Evolutionary conservation across 768 basidiomycete genomes (phyloP), one percentile per base, ranked within the genome.

Genomic region (Tulasnella sp.): DNA sequence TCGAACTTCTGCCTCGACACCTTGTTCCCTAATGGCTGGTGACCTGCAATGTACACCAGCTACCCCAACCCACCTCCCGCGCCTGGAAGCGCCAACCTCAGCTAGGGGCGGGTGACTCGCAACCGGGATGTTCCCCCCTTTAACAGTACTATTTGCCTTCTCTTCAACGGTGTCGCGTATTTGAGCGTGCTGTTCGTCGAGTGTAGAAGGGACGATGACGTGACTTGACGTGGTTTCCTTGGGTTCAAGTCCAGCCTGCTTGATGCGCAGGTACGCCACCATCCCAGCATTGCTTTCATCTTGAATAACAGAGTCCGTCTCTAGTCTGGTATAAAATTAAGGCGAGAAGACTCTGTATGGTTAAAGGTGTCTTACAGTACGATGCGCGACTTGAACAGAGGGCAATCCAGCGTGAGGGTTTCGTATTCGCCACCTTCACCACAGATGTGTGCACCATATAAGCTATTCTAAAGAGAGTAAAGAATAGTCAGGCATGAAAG

Each of bases 351-450:
- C 16, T 75, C 3, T 3, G 9, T 73, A 34, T 31, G 40, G 39
- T 34, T 31, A 36, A 56, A 56, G 42, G 24, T 34, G 48, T 44
- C 92, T 82, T 82, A 95, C 92, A 98, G 84, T 9, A 86, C 84
- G 46, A 99, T 92, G 14, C 89, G 87, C 52, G 89, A 88, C 82
- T 94, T 94, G 89, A 97, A 99, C 18, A 97, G 83, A 0, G 97
- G 94, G 80, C 93, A 94, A 82, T 98, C 94, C 18, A 96, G 86
- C 0, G 97, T 98, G 79, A 99, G 87, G 0, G 93, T 94, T 84
- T 99, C 98, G 85, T 98, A 99, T 86, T 99, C 98, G 2, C 98
- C 98, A 1, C 98, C 98, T 86, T 99, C 98, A 14, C 98, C 98
- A 81, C 97, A 98, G 1, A 97, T 89, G 84, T 99, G 98, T 0